Evolutionary conservation across 495 filamentous ascomycete species (phyloP), one percentile per base, ranked within the genome.

Genomic region (Hypoxylon trugodes): DNA sequence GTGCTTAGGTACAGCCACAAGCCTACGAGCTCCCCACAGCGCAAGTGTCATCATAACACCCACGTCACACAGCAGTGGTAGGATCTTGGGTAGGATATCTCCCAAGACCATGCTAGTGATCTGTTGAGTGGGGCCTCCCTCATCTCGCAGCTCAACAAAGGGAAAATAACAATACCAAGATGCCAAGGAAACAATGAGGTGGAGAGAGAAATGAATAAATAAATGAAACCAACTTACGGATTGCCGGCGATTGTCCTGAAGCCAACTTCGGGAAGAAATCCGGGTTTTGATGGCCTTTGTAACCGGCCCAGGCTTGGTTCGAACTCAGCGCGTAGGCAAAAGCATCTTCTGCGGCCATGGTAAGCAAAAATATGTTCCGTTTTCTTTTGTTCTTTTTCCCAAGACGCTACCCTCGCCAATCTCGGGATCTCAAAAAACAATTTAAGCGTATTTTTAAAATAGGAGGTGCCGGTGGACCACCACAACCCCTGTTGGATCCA

Each of bases 231-330:
- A 18, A 78, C 82, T 61, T 71, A 84, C 82, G 87, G 69, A 95
- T 91, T 60, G 87, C 76, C 0, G 92, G 92, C 1, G 81, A 69
- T 71, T 97, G 92, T 58, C 89, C 88, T 36, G 71, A 74, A 8
- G 86, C 86, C 24, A 92, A 80, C 63, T 81, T 85, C 32, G 84
- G 80, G 77, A 96, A 91, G 77, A 92, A 87, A 10, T 87, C 77
- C 5, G 92, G 89, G 52, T 93, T 83, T 56, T 87, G 77, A 45
- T 85, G 78, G 37, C 81, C 73, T 53, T 86, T 88, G 67, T 87
- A 83, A 46, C 82, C 81, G 10, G 86, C 86, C 89, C 87, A 94
- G 63, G 86, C 80, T 69, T 87, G 86, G 81, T 93, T 94, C 69
- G 79, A 81, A 71, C 80, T 78, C 64, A 90, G 69, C 61, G 82